These are phyloP conservation scores for Ploettnerulaceae sp. DNA, from an alignment of 2,329 filamentous ascomycete genomes.

Conservation along the genomic window DNA sequence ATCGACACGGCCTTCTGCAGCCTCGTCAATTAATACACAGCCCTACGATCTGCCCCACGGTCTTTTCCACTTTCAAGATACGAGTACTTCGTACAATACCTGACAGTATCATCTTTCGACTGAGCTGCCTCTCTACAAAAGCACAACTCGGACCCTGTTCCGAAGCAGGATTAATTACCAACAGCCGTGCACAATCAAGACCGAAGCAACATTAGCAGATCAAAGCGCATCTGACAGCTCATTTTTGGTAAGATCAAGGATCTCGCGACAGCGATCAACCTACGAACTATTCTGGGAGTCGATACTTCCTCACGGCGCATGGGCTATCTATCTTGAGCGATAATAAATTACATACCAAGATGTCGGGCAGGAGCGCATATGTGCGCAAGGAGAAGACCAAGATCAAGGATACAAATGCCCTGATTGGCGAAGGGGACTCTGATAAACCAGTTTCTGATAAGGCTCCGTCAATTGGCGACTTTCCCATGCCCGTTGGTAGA, in stretches of 20 bases:
- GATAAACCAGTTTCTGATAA: slow-evolving; percentile 13
- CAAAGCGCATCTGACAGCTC: not conserved
- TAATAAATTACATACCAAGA: slow-evolving; percentile 29
- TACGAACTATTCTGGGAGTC: not conserved
- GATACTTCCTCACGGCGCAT: not conserved
- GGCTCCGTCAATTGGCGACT: slow-evolving; percentile 16
- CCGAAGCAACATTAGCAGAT: not conserved
- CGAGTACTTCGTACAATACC: too few relatives aligned
- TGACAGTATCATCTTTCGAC: not conserved
- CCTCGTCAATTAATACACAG: not conserved
- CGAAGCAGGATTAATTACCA: too few relatives aligned
- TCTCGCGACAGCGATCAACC: not conserved
- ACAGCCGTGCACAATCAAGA: too few relatives aligned
- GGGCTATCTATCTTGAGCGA: not conserved
- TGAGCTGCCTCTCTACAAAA: not conserved
- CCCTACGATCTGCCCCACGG: slow-evolving; percentile 3
- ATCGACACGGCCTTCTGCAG: too few relatives aligned
- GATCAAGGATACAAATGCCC: slow-evolving; percentile 5
- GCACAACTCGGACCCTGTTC: too few relatives aligned
- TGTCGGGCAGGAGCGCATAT: slow-evolving; percentile 55
- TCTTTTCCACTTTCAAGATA: not conserved
- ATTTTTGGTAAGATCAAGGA: not conserved
- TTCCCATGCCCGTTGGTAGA: slow-evolving; percentile 17
- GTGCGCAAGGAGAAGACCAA: slow-evolving; percentile 52
- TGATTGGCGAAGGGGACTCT: slow-evolving; percentile 1